Evolutionary conservation across 2,329 filamentous ascomycete species (phyloP), one percentile per base, ranked within the genome.

Genomic region (Raffaelea ambrosiae): DNA sequence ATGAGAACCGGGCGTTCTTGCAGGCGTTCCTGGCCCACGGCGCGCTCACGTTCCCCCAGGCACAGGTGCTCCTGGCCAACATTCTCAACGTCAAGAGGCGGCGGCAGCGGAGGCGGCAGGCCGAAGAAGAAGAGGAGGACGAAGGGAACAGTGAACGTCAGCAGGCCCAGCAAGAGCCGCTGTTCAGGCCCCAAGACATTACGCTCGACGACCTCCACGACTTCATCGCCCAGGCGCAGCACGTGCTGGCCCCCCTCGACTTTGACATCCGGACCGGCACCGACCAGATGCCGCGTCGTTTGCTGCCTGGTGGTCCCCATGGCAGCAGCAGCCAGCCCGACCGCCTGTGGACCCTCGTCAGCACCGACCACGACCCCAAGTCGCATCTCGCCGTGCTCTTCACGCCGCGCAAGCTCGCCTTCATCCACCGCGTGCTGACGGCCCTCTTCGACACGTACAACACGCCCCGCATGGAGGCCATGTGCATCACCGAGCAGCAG

Each of bases 371-470:
- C 52, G 93, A 98, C 64, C 72, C 84, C 0, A 71, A 91, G 51
- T 94, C 88, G 0, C 91, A 96, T 59, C 75, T 96, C 36, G 88
- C 90, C 2, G 97, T 93, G 0, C 81, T 79, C 0, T 86, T 86
- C 61, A 77, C 74, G 8, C 70, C 88, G 0, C 89, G 95, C 55
- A 90, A 97, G 68, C 86, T 97, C 29, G 81, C 86, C 0, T 98
- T 88, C 62, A 79, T 97, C 47, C 93, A 94, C 66, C 76, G 93
- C 9, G 64, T 96, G 3, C 76, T 98, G 1, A 90, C 96, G 62
- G 81, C 78, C 57, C 95, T 98, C 79, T 98, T 97, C 61, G 88
- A 94, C 54, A 84, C 79, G 19, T 82, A 88, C 68, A 97, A 97
- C 61, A 88, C 83, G 0, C 74, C 72, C 9, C 73, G 80, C n/a